Conservation (phyloP, 306 rosid genomes). For the Chamaecrista fasciculata region DNA sequence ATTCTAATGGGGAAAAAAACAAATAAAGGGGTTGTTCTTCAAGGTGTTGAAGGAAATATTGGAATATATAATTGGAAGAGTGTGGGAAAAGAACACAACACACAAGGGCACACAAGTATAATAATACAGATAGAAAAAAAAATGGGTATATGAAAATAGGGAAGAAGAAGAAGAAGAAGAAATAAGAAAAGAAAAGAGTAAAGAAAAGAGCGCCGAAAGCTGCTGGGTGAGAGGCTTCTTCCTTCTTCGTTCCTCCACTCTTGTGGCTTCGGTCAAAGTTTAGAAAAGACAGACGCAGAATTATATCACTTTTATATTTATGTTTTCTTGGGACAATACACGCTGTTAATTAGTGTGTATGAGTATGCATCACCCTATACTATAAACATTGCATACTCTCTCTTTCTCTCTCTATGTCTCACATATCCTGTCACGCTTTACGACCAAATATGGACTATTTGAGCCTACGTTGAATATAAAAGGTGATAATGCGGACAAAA, state of each 20-base stretch:
- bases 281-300: constrained; percentile 40
- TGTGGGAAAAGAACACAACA: constrained; percentile 17
- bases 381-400: neutral
- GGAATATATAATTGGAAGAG: constrained; percentile 20
- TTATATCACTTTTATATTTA: constrained; percentile 19
- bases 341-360: neutral
- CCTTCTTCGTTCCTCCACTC: constrained; percentile 3
- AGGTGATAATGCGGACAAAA: no score
- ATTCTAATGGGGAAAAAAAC: neutral
- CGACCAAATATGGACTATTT: neutral
- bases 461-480: neutral
- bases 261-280: constrained; percentile 43
- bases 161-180: neutral
- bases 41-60: constrained; percentile 26
- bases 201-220: constrained; percentile 78
- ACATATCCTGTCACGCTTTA: neutral
- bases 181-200: neutral
- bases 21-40: neutral
- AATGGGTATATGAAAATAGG: neutral
- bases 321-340: constrained; percentile 32
- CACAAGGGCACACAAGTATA: no score
- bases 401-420: neutral
- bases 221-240: no score
- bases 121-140: neutral
- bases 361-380: neutral